Percentiles rank a stretch among this genome's conserved stretches.
Conservation (phyloP, 2,329 filamentous ascomycete species). For the Ilyonectria destructans region DNA sequence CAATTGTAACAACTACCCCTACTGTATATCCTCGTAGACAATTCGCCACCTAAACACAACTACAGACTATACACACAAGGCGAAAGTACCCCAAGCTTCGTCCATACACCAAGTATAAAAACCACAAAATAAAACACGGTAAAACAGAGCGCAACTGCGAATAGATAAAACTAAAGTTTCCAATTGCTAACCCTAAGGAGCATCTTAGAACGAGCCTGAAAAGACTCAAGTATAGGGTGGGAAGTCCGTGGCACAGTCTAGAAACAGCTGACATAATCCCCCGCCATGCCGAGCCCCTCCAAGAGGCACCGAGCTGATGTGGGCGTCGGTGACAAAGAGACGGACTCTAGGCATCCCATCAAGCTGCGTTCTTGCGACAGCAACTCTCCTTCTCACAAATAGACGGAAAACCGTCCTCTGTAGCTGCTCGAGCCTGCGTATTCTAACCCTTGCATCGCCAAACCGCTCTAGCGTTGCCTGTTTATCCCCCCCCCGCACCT, state of each 20-base stretch:
- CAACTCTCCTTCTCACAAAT: not conserved
- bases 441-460: not conserved
- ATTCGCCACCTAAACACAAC: too few species aligned
- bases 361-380: conserved; percentile 17
- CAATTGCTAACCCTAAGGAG: not conserved
- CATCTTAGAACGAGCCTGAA: not conserved
- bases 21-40: too few species aligned
- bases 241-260: conserved; percentile 3
- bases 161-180: not conserved
- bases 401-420: not conserved
- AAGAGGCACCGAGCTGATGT: conserved; percentile 8
- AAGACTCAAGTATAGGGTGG: not conserved
- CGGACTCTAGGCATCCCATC: conserved; percentile 27
- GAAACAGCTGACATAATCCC: conserved; percentile 35
- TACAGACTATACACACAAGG: too few species aligned
- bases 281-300: conserved; percentile 28
- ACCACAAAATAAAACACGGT: too few species aligned
- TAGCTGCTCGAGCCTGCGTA: not conserved
- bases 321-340: conserved; percentile 13
- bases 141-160: too few species aligned
- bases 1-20: too few species aligned
- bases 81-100: too few species aligned
- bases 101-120: too few species aligned
- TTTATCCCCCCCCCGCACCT: conserved; percentile 4
- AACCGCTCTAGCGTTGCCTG: not conserved